These are phyloP conservation scores for Aspergillus fumigatiaffinis DNA, from an alignment of 2,329 filamentous ascomycete species.

Conservation along the genomic window DNA sequence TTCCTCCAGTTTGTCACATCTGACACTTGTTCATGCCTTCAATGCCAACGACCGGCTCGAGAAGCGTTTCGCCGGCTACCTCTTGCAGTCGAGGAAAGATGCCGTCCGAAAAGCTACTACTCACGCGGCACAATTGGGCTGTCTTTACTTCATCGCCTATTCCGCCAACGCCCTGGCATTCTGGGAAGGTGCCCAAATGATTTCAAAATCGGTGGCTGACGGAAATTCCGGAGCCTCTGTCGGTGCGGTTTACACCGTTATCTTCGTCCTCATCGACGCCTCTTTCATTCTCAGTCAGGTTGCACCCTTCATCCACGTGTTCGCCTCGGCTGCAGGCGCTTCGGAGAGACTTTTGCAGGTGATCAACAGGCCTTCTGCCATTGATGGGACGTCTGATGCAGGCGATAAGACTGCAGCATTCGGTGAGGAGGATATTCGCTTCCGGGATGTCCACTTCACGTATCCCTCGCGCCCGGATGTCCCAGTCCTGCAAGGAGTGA, in stretches of 20 bases:
- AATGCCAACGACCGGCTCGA: constrained; percentile 58
- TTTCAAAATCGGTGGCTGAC: constrained; percentile 35
- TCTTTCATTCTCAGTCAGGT: constrained; percentile 37
- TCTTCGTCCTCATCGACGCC: constrained; percentile 36
- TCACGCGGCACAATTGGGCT: constrained; percentile 55
- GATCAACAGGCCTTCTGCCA: constrained; percentile 50
- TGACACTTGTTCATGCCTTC: constrained; percentile 61
- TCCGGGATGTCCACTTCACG: constrained; percentile 33
- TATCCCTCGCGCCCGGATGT: constrained; percentile 37
- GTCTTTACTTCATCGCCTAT: constrained; percentile 65
- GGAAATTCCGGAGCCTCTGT: constrained; percentile 23
- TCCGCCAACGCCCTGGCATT: constrained; percentile 64
- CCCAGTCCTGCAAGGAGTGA: constrained; percentile 30
- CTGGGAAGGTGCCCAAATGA: constrained; percentile 60
- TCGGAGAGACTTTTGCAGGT: constrained; percentile 57
- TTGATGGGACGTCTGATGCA: constrained; percentile 38
- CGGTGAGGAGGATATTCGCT: constrained; percentile 23
- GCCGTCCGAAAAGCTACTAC: constrained; percentile 57
- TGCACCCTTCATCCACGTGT: constrained; percentile 43
- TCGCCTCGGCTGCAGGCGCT: constrained; percentile 47
- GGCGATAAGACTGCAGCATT: constrained; percentile 21
- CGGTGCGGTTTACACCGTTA: constrained; percentile 35
- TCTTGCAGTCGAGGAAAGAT: constrained; percentile 47
- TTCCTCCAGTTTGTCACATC: constrained; percentile 57
- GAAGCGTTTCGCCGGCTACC: constrained; percentile 51